Base-by-base conservation (phyloP, 148 eudicot genomes). In the Pouteria glomerata region DNA sequence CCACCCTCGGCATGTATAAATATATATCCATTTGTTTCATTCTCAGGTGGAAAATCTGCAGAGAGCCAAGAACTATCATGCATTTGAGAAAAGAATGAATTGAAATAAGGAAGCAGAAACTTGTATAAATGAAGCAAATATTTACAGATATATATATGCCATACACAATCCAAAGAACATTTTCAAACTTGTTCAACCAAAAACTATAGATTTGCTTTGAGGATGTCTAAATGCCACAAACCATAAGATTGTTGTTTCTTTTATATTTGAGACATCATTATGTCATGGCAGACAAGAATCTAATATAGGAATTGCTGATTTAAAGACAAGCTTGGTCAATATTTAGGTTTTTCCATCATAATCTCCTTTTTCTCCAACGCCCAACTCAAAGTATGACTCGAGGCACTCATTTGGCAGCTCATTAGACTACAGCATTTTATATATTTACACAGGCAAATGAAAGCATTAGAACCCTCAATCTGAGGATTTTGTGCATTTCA, bases 1-100 rank as follows among this genome's bases (percentile, higher is more conserved):
- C 99, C 99, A 48, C 99, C 99, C 83, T 95, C 99, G 1, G 99
- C 99, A 68, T 95, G 99, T 81, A 95, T 91, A 74, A 95, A 95
- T 80, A 95, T 91, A 73, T 95, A 95, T 67, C 99, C 99, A 76
- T 85, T 92, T 41, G 99, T 95, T 78, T 85, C 96, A 79, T 95
- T 95, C 82, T 84, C 99, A 13, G 82, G 70, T 52, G 90, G 96
- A 89, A 87, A 83, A 81, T 79, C 99, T 95, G 89, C 77, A 76
- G 69, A 77, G 58, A 82, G 37, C 57, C 68, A 76, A 55, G 19
- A 37, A 41, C 42, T 41, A 48, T 56, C 4, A 55, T 48, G 26
- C 65, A 74, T 21, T 44, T n/a, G 31, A 7, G 45, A 55, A 42
- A 27, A 31, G 15, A 24, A 51, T 34, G 16, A 35, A 30, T 37